Conservation (phyloP, 179 eudicot species). For the Camellia oleifera region DNA sequence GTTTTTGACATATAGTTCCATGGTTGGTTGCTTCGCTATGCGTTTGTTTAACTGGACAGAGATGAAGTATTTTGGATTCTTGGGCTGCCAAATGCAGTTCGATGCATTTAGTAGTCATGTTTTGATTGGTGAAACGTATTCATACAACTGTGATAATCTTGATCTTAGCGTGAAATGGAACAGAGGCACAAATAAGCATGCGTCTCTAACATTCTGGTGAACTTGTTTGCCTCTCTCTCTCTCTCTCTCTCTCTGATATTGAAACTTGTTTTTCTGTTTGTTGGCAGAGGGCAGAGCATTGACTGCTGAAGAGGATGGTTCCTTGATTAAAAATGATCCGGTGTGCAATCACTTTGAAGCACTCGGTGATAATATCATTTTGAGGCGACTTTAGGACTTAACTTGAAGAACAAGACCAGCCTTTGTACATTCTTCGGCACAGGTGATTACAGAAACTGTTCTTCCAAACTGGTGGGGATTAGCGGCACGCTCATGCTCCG, state of each 20-base stretch:
- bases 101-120: background rate
- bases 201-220: background rate
- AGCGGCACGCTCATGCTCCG: background rate
- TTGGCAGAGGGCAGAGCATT: constrained; percentile 1
- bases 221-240: background rate
- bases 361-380: background rate
- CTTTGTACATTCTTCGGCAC: constrained; percentile 10
- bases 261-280: constrained; percentile 5
- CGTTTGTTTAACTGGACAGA: background rate
- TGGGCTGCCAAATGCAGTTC: background rate
- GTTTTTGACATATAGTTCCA: background rate
- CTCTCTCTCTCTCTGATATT: background rate
- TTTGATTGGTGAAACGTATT: background rate
- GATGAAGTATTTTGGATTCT: background rate
- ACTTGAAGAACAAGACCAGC: background rate
- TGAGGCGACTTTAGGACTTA: constrained; percentile 11
- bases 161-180: background rate
- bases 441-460: constrained; percentile 4
- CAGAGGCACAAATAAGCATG: background rate
- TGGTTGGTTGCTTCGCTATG: background rate
- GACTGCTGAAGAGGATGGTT: constrained; percentile 1
- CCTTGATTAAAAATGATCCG: background rate
- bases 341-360: constrained; percentile 5
- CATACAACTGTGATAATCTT: background rate
- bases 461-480: background rate